Percentiles rank a stretch among this genome's conserved stretches.
phyloP scores from a whole-genome alignment of 208 protist species.

The Leishmania gerbilli region DNA sequence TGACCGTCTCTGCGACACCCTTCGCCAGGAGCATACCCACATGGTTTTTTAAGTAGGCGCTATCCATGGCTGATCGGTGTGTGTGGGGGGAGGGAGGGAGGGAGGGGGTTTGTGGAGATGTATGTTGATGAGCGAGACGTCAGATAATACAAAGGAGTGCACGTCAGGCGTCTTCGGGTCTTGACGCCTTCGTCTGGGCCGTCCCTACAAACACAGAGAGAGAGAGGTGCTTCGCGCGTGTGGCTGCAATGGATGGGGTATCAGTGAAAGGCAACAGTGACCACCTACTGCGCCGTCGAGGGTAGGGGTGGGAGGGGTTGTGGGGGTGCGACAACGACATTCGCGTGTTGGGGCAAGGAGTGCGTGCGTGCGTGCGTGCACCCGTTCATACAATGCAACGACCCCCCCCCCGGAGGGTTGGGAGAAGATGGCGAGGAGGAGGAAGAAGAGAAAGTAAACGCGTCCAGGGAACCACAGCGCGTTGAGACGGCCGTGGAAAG shows the following conservation, averaged over 20 bases:
- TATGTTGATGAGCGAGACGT: not conserved
- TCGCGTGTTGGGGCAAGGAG: not conserved
- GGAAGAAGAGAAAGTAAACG: not conserved
- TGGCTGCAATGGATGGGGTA: not conserved
- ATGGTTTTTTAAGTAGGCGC: slow-evolving; percentile 83
- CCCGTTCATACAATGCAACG: not conserved
- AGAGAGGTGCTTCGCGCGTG: not conserved
- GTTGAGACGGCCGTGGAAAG: not conserved
- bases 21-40: slow-evolving; percentile 86
- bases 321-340: not conserved
- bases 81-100: not conserved
- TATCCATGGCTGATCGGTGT: slow-evolving; percentile 59
- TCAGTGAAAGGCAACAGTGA: not conserved
- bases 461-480: no score
- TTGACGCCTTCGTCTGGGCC: not conserved
- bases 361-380: not conserved
- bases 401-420: not conserved
- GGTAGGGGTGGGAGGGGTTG: not conserved
- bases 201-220: not conserved
- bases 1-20: slow-evolving; percentile 88
- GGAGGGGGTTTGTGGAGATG: not conserved
- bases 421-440: not conserved
- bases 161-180: not conserved
- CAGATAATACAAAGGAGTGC: not conserved
- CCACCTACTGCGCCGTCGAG: not conserved